Evolutionary conservation across 768 basidiomycete species (phyloP).

Genomic region (Kwoniella newhampshirensis): DNA sequence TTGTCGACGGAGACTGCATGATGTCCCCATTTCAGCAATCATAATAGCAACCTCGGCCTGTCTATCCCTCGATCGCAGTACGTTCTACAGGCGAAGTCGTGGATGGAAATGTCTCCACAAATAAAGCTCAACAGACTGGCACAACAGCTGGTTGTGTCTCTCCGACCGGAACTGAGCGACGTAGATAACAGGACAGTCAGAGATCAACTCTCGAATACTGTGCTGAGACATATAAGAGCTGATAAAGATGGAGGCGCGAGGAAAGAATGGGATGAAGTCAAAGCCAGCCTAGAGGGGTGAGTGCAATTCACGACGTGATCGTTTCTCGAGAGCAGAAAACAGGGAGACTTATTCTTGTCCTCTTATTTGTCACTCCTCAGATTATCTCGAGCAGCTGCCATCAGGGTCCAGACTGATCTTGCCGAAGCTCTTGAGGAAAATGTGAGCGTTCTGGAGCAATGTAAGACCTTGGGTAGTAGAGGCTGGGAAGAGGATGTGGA

Average conservation of each 20-base stretch:
- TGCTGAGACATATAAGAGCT: constrained; percentile 22
- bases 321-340: too few species aligned
- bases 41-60: too few species aligned
- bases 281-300: constrained; percentile 21
- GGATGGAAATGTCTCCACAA: background rate
- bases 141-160: constrained; percentile 13
- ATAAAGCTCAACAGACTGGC: background rate
- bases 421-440: constrained; percentile 37
- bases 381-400: constrained; percentile 20
- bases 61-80: too few species aligned
- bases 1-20: too few species aligned
- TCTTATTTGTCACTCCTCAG: constrained; percentile 1
- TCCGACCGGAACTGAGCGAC: constrained; percentile 10
- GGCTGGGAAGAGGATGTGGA: constrained; percentile 32
- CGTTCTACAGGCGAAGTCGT: too few species aligned
- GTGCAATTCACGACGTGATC: too few species aligned
- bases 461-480: constrained; percentile 4
- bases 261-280: constrained; percentile 39
- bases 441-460: constrained; percentile 6
- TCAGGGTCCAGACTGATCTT: constrained; percentile 35
- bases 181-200: background rate
- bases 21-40: too few species aligned
- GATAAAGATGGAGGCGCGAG: constrained; percentile 28
- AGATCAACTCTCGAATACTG: constrained; percentile 2
- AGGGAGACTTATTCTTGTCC: too few species aligned